Evolutionary conservation across 2,329 filamentous ascomycete species (phyloP), one percentile per base, ranked within the genome.

Genomic region (Teratosphaeria pseudoeucalypti): DNA sequence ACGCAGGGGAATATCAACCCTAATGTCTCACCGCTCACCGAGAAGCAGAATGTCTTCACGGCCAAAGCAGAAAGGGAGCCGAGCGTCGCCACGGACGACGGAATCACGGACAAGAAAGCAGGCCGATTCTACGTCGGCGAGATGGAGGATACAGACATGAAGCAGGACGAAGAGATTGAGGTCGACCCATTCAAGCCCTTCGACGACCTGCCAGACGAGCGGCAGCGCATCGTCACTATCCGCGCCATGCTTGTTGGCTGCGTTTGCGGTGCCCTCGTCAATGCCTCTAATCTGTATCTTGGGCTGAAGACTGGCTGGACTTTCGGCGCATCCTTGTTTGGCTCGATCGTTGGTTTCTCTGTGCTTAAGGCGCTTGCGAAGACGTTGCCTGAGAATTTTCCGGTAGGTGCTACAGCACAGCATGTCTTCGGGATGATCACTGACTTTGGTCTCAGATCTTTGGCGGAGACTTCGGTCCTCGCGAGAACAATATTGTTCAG

Each of bases 341-440:
- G 71, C 65, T 79, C 82, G 55, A 83, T 84, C 64, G 80, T 84
- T 63, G 82, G 82, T 53, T 84, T 82, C 61, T 81, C 66, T n/a
- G 65, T 70, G 12, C 62, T 69, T 47, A 70, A 70, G 58, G 62
- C 67, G 34, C 55, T 68, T 4, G 63, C 66, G 34, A 64, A 59
- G 47, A 57, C 65, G 11, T 57, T 68, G 47, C 65, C 66, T 6
- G 37, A 68, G 1, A 49, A 49, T 6, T 49, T 49, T 7, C 43
- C 43, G n/a, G 43, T 49, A 23, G 19, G 43, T 23, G 43, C 43
- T 23, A 5, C 16, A 49, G 19, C 16, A 49, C 43, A 49, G 5
- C n/a, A 23, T 19, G 16, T 6, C 5, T 49, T 49, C n/a, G 16
- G n/a, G 2, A 49, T 23, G 43, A 49, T 19, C 9, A 49, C 43